phyloP scores from a whole-genome alignment of 352 stramenopile species.

The Lagenidium sp. region DNA sequence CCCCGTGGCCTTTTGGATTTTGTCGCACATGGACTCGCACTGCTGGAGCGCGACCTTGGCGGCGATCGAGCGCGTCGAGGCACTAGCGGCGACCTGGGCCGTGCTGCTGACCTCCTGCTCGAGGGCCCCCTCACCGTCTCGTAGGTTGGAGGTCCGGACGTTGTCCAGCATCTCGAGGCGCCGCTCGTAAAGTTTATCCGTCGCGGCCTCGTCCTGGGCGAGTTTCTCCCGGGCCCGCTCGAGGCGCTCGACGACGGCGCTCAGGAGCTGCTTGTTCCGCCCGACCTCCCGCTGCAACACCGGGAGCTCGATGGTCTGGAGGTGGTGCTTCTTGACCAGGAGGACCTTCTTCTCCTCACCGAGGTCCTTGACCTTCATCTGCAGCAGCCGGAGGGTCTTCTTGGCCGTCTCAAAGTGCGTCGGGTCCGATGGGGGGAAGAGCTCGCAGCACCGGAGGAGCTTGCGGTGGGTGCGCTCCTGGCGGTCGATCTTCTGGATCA shows the following conservation, averaged over 20 bases:
- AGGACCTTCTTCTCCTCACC: constrained; percentile 61
- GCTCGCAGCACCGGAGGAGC: constrained; percentile 48
- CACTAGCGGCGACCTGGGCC: constrained; percentile 19
- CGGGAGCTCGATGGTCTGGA: constrained; percentile 50
- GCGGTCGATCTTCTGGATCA: constrained; percentile 49
- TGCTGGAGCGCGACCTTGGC: constrained; percentile 72
- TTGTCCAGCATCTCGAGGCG: constrained; percentile 69
- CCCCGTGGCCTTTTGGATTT: constrained; percentile 75
- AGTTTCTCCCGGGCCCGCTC: constrained; percentile 51
- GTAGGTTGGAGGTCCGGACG: constrained; percentile 22
- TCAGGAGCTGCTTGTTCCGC: constrained; percentile 56
- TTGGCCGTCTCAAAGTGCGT: constrained; percentile 53
- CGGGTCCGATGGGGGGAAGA: constrained; percentile 48
- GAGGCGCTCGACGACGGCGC: constrained; percentile 55
- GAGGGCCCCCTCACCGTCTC: constrained; percentile 9
- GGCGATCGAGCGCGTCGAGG: constrained; percentile 40
- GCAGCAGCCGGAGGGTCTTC: constrained; percentile 58
- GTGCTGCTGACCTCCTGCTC: constrained; percentile 15
- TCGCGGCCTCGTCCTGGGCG: constrained; percentile 53
- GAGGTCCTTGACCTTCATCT: constrained; percentile 67
- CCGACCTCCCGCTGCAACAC: constrained; percentile 34
- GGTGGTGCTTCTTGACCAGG: constrained; percentile 42
- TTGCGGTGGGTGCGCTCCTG: constrained; percentile 70
- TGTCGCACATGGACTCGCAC: constrained; percentile 75
- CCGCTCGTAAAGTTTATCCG: constrained; percentile 55